Conservation (phyloP, 176 grass and related monocot species). For the Zea mays region Zm-B73-REFERENCE-NAM-5.0 NC_050098.1:54466501-54467000, state of each 20-base stretch:
- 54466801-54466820: constrained; percentile 83
- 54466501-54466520: background rate
- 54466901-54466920: constrained; percentile 46
- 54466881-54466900: constrained; percentile 82
- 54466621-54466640: too few species aligned
- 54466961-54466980: too few species aligned
- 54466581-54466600: too few species aligned
- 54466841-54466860: constrained; percentile 84
- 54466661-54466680: background rate
- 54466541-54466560: too few species aligned
- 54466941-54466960: too few species aligned
- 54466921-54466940: background rate
- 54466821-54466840: constrained; percentile 79
- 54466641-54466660: too few species aligned
- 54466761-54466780: constrained; percentile 27
- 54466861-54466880: constrained; percentile 99
- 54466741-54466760: constrained; percentile 35
- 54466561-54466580: too few species aligned
- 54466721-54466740: constrained; percentile 8
- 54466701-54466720: constrained; percentile 6
- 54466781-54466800: constrained; percentile 79
- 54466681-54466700: background rate
- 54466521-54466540: too few species aligned
- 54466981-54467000: too few species aligned
- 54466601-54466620: too few species aligned